Evolutionary conservation across 2,329 filamentous ascomycete species (phyloP).

Genomic region (Aspergillus sp.): DNA sequence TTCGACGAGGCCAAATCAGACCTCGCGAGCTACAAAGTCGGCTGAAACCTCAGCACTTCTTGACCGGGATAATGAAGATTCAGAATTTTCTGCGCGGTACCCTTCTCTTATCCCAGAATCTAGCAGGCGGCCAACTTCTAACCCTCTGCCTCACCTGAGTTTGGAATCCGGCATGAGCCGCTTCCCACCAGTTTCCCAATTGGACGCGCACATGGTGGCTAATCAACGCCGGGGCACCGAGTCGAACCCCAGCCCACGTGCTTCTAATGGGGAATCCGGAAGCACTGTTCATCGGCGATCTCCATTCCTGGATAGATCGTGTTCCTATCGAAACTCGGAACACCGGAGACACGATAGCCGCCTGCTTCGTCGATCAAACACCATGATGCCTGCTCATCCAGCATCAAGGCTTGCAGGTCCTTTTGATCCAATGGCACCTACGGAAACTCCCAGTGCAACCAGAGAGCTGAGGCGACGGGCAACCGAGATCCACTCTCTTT

Average conservation of each 20-base stretch:
- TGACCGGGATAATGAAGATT: slow-evolving; percentile 25
- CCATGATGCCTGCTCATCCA: slow-evolving; percentile 17
- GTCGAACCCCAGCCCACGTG: neutral
- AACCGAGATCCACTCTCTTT: slow-evolving; percentile 20
- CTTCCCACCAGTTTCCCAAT: slow-evolving; percentile 33
- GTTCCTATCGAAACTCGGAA: too few species aligned
- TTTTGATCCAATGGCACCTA: slow-evolving; percentile 14
- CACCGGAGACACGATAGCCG: neutral
- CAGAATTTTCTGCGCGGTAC: slow-evolving; percentile 27
- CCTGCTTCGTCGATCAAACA: slow-evolving; percentile 17
- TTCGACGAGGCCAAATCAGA: neutral
- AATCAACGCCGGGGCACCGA: slow-evolving; percentile 9
- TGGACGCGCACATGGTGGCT: slow-evolving; percentile 29
- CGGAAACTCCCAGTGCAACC: neutral
- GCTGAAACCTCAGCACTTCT: slow-evolving; percentile 15
- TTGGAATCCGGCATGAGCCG: slow-evolving; percentile 19
- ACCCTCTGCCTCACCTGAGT: slow-evolving; percentile 13
- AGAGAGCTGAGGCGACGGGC: slow-evolving; percentile 20
- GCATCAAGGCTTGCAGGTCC: slow-evolving; percentile 18
- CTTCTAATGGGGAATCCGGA: neutral
- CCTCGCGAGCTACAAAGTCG: neutral
- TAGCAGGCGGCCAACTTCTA: slow-evolving; percentile 4
- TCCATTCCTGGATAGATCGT: neutral
- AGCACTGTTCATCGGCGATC: neutral
- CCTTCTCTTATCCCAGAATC: slow-evolving; percentile 26